Base-by-base conservation (phyloP, 2,329 filamentous ascomycete genomes). In the Madurella mycetomatis region DNA sequence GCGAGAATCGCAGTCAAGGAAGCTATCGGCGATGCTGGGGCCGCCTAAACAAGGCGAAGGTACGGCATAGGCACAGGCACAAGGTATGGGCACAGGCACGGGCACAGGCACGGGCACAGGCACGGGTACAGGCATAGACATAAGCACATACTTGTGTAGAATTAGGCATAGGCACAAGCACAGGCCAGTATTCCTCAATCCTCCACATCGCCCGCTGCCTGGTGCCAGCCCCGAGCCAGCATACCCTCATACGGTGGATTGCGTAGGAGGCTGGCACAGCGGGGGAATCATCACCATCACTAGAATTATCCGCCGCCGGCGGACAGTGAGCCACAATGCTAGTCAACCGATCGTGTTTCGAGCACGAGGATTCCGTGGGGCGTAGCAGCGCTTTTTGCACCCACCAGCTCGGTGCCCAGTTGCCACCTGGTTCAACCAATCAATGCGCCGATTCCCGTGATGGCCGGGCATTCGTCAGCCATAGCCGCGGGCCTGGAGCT, bases 211-310 rank as follows among this genome's bases (percentile, higher is more conserved):
- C 42, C 15, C 32, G 40, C 32, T 55, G 53, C 53, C 53, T 55
- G 40, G 31, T 12, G 40, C 31, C 31, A 31, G 53, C 47, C 53
- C 31, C 47, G 39, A 9, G 39, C 30, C 25, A 18, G 40, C 52
- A 47, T 34, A 13, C 12, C 31, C 32, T 49, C 46, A 44, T 19
- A 56, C 46, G 15, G 2, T 30, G 17, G 15, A 43, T 49, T 15
- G 42, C 25, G 47, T 49, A 16, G 41, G 31, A 17, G 40, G 41
- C 42, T 42, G 54, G 54, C 51, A 42, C 54, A 56, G 47, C 48
- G 25, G 51, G 37, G 15, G n/a, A 17, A 34, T 9, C 41, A 40
- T 16, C 42, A 17, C 25, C 47, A 15, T 15, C n/a, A n/a, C n/a
- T n/a, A n/a, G n/a, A n/a, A n/a, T n/a, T n/a, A n/a, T n/a, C n/a